Conservation (phyloP, 768 basidiomycete species). For the Kwoniella europaea region DNA sequence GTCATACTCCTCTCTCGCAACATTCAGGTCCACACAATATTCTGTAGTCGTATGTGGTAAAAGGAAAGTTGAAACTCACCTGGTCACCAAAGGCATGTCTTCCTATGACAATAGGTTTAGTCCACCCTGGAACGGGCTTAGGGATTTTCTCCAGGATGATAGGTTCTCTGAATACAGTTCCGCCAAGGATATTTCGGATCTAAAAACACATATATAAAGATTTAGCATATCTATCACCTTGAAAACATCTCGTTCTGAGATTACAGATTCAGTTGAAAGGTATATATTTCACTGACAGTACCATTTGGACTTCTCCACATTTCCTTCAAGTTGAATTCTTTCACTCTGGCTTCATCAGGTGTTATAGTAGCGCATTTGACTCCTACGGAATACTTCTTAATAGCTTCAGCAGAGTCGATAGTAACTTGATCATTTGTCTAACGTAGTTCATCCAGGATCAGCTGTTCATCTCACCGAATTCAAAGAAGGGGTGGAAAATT, state of each 20-base stretch:
- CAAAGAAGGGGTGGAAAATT: too few species aligned
- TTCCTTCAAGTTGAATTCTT: conserved; percentile 96
- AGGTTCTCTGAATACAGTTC: conserved; percentile 98
- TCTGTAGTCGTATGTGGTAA: background rate
- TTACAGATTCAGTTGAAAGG: background rate
- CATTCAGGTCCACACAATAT: too few species aligned
- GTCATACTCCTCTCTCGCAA: background rate
- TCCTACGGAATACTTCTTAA: conserved; percentile 90
- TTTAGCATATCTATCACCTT: background rate
- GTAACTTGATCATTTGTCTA: conserved; percentile 95
- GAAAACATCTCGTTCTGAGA: background rate
- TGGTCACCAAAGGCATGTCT: conserved; percentile 98
- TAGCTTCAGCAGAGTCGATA: conserved; percentile 89
- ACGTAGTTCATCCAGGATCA: too few species aligned
- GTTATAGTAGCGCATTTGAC: conserved; percentile 99
- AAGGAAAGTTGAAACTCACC: conserved; percentile 58
- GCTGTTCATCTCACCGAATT: too few species aligned
- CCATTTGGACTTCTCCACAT: conserved; percentile 99
- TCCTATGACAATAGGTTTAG: conserved; percentile 93
- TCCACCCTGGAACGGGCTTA: conserved; percentile 93
- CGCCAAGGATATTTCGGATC: conserved; percentile 97
- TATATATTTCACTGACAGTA: conserved; percentile 65
- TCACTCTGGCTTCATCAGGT: conserved; percentile 91
- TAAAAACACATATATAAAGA: background rate
- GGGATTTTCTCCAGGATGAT: conserved; percentile 91